These are phyloP conservation scores for Boletus smithii DNA, from an alignment of 1,284 basidiomycete species.

Conservation along the genomic window DNA sequence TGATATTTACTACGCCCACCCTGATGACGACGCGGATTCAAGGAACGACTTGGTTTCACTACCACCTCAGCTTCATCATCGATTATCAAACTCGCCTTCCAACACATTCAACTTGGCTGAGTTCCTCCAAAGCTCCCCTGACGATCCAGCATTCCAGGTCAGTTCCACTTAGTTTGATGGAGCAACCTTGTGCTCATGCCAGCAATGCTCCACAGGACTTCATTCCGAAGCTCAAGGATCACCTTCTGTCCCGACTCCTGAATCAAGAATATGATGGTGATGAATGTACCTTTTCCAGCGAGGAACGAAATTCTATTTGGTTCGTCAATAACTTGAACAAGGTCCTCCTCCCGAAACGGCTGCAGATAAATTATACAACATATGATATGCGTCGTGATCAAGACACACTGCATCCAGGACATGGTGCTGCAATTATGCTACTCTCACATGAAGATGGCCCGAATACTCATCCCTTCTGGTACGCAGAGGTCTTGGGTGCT, in stretches of 20 bases:
- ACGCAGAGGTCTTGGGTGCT: conserved; percentile 18
- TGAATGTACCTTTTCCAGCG: not conserved
- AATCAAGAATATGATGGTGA: conserved; percentile 5
- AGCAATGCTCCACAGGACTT: not conserved
- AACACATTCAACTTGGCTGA: conserved; percentile 11
- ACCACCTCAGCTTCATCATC: conserved; percentile 5
- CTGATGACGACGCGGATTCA: not conserved
- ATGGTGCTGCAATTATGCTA: conserved; percentile 7
- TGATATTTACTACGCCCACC: not conserved
- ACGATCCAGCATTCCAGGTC: conserved; percentile 15
- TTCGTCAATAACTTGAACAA: conserved; percentile 6
- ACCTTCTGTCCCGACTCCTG: not conserved
- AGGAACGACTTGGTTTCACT: not conserved
- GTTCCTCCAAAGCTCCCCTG: conserved; percentile 1
- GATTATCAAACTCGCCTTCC: not conserved
- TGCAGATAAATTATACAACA: conserved; percentile 31
- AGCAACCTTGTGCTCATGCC: not conserved
- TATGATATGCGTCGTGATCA: conserved; percentile 18
- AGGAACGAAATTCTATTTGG: not conserved
- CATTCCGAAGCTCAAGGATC: not conserved
- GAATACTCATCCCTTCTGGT: conserved; percentile 25
- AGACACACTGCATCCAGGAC: conserved; percentile 27
- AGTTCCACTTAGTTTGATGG: not conserved
- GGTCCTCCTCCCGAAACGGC: not conserved
- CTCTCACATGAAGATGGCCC: conserved; percentile 10